These are phyloP conservation scores for Acer campestre DNA, from an alignment of 345 rosid species.

Conservation along the genomic window DNA sequence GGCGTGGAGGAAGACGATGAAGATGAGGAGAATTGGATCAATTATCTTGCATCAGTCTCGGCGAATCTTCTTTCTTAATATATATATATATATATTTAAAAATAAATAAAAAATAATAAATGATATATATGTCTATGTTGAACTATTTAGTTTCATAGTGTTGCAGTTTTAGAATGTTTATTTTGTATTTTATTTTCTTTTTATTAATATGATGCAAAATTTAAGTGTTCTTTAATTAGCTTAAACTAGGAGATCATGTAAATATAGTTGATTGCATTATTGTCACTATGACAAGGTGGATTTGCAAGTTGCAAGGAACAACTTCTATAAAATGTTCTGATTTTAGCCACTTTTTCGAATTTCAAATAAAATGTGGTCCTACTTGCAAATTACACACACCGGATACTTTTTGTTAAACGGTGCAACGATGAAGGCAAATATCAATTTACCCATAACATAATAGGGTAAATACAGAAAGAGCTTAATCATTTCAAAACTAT, in stretches of 20 bases:
- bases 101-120: too few species aligned
- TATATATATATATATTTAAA: not conserved
- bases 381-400: not conserved
- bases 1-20: conserved; percentile 56
- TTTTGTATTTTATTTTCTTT: conserved; percentile 7
- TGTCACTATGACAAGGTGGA: not conserved
- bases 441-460: not conserved
- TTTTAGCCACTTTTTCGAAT: not conserved
- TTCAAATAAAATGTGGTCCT: not conserved
- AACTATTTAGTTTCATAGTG: conserved; percentile 14
- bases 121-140: not conserved
- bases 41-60: conserved; percentile 63
- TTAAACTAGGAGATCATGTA: conserved; percentile 27
- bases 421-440: not conserved
- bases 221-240: conserved; percentile 5
- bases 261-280: conserved; percentile 16
- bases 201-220: conserved; percentile 3
- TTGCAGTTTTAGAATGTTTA: conserved; percentile 16
- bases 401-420: not conserved
- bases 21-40: conserved; percentile 65
- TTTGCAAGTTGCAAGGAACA: too few species aligned
- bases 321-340: too few species aligned
- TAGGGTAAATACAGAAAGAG: too few species aligned
- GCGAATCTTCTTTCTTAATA: conserved; percentile 47
- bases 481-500: too few species aligned